These are phyloP conservation scores for Ogataea corticis DNA, from an alignment of 805 yeast species.

Conservation along the genomic window DNA sequence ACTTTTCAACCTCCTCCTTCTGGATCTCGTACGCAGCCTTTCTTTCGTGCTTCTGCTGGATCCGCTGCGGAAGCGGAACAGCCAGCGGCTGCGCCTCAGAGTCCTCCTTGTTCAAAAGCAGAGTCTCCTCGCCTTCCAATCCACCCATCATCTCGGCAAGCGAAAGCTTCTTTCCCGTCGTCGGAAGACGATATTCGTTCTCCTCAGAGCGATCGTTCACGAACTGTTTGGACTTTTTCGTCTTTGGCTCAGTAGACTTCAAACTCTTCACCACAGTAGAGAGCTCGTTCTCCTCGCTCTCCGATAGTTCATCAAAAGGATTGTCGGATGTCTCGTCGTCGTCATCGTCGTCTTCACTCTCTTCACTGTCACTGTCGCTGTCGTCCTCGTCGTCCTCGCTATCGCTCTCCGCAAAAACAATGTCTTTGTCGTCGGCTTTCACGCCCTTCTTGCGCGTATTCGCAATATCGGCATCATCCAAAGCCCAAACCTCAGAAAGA, in stretches of 20 bases:
- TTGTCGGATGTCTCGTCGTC: slow-evolving; percentile 23
- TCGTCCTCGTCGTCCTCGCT: slow-evolving; percentile 21
- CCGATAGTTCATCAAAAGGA: slow-evolving; percentile 30
- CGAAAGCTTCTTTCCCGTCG: slow-evolving; percentile 57
- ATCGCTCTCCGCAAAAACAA: slow-evolving; percentile 32
- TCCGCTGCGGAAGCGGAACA: slow-evolving; percentile 82
- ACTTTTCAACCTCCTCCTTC: slow-evolving; percentile 79
- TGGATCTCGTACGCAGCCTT: slow-evolving; percentile 88
- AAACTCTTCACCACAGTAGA: slow-evolving; percentile 45
- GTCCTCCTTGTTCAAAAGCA: slow-evolving; percentile 38
- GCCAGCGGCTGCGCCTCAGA: slow-evolving; percentile 49
- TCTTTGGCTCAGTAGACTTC: slow-evolving; percentile 35
- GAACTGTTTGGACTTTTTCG: slow-evolving; percentile 44
- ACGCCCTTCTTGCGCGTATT: slow-evolving; percentile 24
- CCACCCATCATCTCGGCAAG: slow-evolving; percentile 75
- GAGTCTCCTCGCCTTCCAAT: slow-evolving; percentile 51
- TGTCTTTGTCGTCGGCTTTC: slow-evolving; percentile 27
- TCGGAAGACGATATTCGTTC: slow-evolving; percentile 69
- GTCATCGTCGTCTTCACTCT: slow-evolving; percentile 27
- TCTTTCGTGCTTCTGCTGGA: slow-evolving; percentile 83
- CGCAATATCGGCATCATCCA: slow-evolving; percentile 57
- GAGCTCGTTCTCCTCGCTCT: slow-evolving; percentile 44
- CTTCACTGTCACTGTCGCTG: slow-evolving; percentile 24
- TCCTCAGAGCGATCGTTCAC: slow-evolving; percentile 58
- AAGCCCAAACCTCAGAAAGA: slow-evolving; percentile 86